Evolutionary conservation across 768 basidiomycete genomes (phyloP), one percentile per base, ranked within the genome.

Genomic region (Rubroboletus pulcherrimus): DNA sequence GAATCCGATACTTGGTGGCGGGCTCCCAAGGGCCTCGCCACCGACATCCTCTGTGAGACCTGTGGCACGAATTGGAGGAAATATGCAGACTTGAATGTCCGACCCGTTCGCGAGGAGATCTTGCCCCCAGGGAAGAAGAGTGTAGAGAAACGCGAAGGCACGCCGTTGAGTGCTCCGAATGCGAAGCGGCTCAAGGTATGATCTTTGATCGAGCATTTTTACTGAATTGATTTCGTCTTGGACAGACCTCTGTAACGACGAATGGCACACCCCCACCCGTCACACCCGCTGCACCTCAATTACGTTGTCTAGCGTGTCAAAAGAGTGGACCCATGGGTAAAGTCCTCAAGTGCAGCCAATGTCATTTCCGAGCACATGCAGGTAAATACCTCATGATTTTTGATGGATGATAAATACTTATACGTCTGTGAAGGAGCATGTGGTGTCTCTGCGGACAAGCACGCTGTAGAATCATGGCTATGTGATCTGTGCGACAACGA

Each of bases 31-130:
- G 89, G 88, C 21, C 79, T 95, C n/a, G 71, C 78, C 0, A 87
- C 87, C 2, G 80, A 78, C 55, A 81, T 93, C 38, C 82, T 96
- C 51, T 97, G 93, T 67, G 91, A 95, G 44, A 78, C 71, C 30
- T 97, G 93, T 65, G 93, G 93, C 12, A 81, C 84, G 43, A 89
- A 88, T 60, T 97, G 92, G 88, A 79, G 93, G 62, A 97, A 95
- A 72, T 97, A 97, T 68, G 93, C 91, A 0, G 93, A 95, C 62
- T 76, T 94, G 47, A 91, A 86, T 62, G 85, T 89, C 26, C 78
- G 89, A 40, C 85, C 86, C 9, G 55, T 84, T 19, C 81, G 89
- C 30, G 89, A 92, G 54, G 89, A 90, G 44, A 75, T 80, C 1
- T 63, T 80, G 1, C 74, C 80, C 0, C 66, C 75, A 2, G 71